Conservation (phyloP, 352 stramenopile genomes). For the Phytophthora gonapodyides region DNA sequence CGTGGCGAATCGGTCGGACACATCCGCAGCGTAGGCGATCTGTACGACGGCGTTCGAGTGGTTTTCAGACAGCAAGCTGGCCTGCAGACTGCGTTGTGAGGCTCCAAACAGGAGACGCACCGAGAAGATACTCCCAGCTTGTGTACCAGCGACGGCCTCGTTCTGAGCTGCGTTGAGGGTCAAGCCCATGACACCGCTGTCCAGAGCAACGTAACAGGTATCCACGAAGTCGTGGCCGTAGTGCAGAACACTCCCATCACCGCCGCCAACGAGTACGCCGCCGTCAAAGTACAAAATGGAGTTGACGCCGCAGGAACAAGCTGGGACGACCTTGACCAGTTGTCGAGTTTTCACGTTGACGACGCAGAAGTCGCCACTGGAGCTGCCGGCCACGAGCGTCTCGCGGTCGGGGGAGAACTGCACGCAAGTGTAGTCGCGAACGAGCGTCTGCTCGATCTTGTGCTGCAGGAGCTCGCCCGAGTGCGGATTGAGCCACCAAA, state of each 20-base stretch:
- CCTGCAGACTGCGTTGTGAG: slow-evolving; percentile 27
- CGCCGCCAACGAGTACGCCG: slow-evolving; percentile 77
- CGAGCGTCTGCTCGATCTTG: slow-evolving; percentile 78
- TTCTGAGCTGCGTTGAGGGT: slow-evolving; percentile 63
- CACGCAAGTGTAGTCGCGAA: slow-evolving; percentile 86
- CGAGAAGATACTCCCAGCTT: slow-evolving; percentile 77
- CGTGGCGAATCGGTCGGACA: slow-evolving; percentile 91
- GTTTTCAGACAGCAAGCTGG: slow-evolving; percentile 62
- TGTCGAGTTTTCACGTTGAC: slow-evolving; percentile 76
- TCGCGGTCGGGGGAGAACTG: slow-evolving; percentile 83
- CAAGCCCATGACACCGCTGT: slow-evolving; percentile 66
- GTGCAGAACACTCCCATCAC: slow-evolving; percentile 83
- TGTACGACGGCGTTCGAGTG: slow-evolving; percentile 77
- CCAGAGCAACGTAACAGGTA: slow-evolving; percentile 65
- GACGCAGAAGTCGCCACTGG: slow-evolving; percentile 88
- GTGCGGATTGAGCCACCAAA: slow-evolving; percentile 90
- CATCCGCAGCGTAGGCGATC: slow-evolving; percentile 75
- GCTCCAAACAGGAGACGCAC: slow-evolving; percentile 60
- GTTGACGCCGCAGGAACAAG: slow-evolving; percentile 82
- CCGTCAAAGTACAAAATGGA: slow-evolving; percentile 53
- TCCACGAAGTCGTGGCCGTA: slow-evolving; percentile 83
- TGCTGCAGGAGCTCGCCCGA: slow-evolving; percentile 70
- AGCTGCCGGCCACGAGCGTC: slow-evolving; percentile 83
- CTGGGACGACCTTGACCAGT: slow-evolving; percentile 70
- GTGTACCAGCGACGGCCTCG: slow-evolving; percentile 76